Conservation (phyloP, 352 stramenopile species). For the Globisporangium megalacanthum region DNA sequence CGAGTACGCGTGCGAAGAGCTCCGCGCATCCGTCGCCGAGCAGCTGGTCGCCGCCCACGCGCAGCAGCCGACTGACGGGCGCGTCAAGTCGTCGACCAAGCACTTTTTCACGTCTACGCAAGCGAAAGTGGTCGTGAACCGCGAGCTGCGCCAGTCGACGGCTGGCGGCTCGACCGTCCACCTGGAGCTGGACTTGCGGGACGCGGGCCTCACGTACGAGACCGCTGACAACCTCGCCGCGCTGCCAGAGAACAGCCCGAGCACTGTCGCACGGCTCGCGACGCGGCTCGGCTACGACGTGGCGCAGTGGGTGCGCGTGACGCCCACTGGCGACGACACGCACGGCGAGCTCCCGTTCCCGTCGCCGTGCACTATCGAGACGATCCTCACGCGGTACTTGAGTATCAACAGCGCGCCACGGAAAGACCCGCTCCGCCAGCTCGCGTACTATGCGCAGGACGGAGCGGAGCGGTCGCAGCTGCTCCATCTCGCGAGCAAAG, state of each 20-base stretch:
- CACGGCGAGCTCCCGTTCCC: constrained; percentile 88
- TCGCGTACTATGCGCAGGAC: constrained; percentile 74
- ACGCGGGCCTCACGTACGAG: constrained; percentile 82
- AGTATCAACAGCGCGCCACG: constrained; percentile 92
- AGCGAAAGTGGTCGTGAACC: constrained; percentile 83
- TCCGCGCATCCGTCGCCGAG: constrained; percentile 21
- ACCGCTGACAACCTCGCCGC: constrained; percentile 95
- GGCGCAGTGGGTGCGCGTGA: constrained; percentile 83
- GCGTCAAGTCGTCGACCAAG: constrained; percentile 79
- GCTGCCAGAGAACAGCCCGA: constrained; percentile 84
- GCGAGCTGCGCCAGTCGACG: constrained; percentile 84
- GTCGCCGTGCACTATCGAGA: constrained; percentile 90
- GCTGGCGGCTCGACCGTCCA: constrained; percentile 85
- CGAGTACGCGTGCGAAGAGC: constrained; percentile 54
- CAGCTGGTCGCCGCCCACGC: constrained; percentile 2
- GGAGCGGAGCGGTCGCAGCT: constrained; percentile 47
- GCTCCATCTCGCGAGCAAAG: constrained; percentile 57
- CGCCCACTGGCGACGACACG: constrained; percentile 42
- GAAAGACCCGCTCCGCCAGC: constrained; percentile 72
- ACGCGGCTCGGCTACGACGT: constrained; percentile 85
- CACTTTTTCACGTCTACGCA: constrained; percentile 87
- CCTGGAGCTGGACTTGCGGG: constrained; percentile 85
- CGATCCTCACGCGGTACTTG: constrained; percentile 91
- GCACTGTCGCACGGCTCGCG: constrained; percentile 82
- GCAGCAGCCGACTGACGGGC: constrained; percentile 16